phyloP scores from a whole-genome alignment of 257 asterid species.

The Primulina tabacum region DNA sequence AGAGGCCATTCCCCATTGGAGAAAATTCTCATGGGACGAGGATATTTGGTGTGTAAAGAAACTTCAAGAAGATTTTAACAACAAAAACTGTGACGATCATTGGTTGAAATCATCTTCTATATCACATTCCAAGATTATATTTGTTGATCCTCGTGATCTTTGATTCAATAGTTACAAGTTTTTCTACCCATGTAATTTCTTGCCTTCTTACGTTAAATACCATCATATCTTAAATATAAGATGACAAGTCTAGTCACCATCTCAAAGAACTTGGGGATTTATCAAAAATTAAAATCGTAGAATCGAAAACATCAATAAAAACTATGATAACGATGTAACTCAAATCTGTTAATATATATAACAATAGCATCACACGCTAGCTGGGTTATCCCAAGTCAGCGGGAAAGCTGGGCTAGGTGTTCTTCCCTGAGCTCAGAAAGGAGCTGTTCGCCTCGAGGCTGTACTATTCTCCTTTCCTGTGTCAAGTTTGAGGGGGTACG shows the following conservation, averaged over 20 bases:
- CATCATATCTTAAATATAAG: not conserved
- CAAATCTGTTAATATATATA: too few relatives aligned
- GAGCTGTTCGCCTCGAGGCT: too few relatives aligned
- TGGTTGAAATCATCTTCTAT: conserved; percentile 40
- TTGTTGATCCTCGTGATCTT: conserved; percentile 86
- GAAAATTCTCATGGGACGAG: conserved; percentile 77
- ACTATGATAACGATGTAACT: too few relatives aligned
- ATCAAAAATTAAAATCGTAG: too few relatives aligned
- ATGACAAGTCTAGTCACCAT: not conserved
- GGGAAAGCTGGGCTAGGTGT: too few relatives aligned
- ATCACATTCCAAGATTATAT: conserved; percentile 43
- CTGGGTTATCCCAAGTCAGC: too few relatives aligned
- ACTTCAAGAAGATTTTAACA: conserved; percentile 22
- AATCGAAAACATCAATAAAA: too few relatives aligned
- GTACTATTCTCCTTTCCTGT: too few relatives aligned
- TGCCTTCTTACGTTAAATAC: not conserved
- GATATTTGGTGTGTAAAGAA: conserved; percentile 83
- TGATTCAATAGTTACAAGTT: conserved; percentile 16
- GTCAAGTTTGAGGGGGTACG: too few relatives aligned
- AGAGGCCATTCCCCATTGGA: conserved; percentile 71
- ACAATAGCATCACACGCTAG: too few relatives aligned
- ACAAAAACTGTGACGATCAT: conserved; percentile 26
- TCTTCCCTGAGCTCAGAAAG: too few relatives aligned
- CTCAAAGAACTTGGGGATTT: too few relatives aligned
- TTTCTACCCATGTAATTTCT: not conserved